These are phyloP conservation scores for Porogramme epimiltina DNA, from an alignment of 1,284 basidiomycete species.

Conservation along the genomic window DNA sequence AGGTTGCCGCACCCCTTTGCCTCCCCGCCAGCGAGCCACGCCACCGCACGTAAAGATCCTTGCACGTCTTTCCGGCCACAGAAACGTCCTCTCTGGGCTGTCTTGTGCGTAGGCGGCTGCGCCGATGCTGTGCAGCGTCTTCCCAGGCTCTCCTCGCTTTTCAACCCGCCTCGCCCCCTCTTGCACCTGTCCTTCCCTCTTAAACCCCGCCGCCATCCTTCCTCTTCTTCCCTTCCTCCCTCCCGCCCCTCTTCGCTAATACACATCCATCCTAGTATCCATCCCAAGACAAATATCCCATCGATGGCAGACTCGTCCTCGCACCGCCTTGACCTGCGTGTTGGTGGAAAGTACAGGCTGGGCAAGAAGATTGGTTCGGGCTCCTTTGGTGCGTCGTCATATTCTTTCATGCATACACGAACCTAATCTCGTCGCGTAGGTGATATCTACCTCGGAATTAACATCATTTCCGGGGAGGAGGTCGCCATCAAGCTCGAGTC, in stretches of 20 bases:
- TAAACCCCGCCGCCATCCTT: constrained; percentile 9
- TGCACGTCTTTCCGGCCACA: background rate
- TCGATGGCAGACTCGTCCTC: constrained; percentile 69
- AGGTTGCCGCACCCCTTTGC: constrained; percentile 19
- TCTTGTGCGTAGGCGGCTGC: constrained; percentile 14
- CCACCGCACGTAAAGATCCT: constrained; percentile 20
- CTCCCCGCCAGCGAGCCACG: constrained; percentile 13
- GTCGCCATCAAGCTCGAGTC: constrained; percentile 99
- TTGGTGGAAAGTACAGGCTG: constrained; percentile 98
- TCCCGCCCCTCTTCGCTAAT: constrained; percentile 4
- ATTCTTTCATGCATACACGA: constrained; percentile 2
- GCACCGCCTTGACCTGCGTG: constrained; percentile 89
- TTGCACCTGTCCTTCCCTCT: constrained; percentile 13
- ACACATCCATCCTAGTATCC: constrained; percentile 3
- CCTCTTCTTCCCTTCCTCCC: constrained; percentile 8
- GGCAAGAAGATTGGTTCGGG: constrained; percentile 99
- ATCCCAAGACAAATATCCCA: background rate
- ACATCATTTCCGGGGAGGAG: constrained; percentile 99
- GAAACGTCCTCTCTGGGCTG: constrained; percentile 3
- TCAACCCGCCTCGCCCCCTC: constrained; percentile 14
- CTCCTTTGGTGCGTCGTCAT: constrained; percentile 81
- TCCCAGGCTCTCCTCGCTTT: constrained; percentile 25
- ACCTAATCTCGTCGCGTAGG: constrained; percentile 56
- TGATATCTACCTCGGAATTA: constrained; percentile 99
- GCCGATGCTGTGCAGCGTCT: constrained; percentile 21